Conservation (phyloP, 768 basidiomycete species). For the Hortiboletus campestris region DNA sequence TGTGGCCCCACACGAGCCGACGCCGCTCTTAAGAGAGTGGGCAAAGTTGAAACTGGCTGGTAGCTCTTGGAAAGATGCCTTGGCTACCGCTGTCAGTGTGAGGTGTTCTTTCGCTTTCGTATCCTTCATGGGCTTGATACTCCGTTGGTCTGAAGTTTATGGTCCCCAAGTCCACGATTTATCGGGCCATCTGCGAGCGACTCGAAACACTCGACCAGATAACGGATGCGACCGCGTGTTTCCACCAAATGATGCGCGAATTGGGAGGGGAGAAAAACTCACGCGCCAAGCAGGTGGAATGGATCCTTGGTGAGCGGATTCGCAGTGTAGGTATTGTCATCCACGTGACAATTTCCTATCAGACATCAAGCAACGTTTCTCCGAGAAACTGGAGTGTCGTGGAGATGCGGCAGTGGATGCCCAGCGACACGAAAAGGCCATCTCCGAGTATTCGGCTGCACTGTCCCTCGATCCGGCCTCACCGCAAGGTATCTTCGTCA, state of each 20-base stretch:
- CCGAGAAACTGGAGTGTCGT: background rate
- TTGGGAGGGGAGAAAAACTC: background rate
- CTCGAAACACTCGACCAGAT: background rate
- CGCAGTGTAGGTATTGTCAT: background rate
- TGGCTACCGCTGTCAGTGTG: background rate
- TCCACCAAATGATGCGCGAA: background rate
- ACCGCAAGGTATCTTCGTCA: background rate
- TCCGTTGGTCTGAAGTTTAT: background rate
- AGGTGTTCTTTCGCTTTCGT: background rate
- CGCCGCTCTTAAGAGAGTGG: constrained; percentile 8
- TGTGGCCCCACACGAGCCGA: background rate
- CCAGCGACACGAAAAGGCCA: background rate
- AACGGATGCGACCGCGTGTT: background rate
- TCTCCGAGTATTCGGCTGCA: constrained; percentile 3
- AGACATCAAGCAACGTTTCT: background rate
- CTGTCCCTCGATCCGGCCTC: background rate
- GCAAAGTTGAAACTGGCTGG: background rate
- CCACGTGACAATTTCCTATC: background rate
- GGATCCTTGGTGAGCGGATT: background rate
- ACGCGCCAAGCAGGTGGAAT: background rate
- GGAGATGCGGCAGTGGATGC: background rate
- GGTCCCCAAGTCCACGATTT: background rate
- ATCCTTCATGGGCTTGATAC: background rate
- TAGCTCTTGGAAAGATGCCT: constrained; percentile 4
- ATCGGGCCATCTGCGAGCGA: constrained; percentile 2